Base-by-base conservation (phyloP, 257 asterid genomes). In the Fraxinus quadrangulata region DNA sequence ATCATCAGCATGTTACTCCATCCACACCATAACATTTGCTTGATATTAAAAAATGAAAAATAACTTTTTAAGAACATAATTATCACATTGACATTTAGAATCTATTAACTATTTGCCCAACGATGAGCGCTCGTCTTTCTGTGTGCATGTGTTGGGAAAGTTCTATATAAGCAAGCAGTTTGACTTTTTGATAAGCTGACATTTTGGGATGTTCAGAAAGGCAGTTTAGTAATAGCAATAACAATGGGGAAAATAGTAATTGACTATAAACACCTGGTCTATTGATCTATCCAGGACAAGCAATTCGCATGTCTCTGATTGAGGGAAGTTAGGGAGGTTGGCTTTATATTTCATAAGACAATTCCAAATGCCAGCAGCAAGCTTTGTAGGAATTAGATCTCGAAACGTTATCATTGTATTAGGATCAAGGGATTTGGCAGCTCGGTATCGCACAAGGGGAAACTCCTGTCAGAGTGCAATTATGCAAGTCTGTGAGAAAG, bases 311-410 rank as follows among this genome's bases (percentile, higher is more conserved):
- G 99, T 96, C 88, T 96, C 99, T 79, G 91, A 85, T 79, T 90
- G 96, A 61, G 99, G 99, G 75, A 83, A 96, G 85, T 89, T 89
- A 30, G 95, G 90, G 45, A 93, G 88, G 79, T 76, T 88, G 72
- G 97, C 69, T 86, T 96, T 96, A 84, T 96, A 92, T 84, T 93
- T 96, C 91, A 86, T 86, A 68, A 96, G 93, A 86, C 88, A 82
- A 80, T 96, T 96, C 99, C 99, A 96, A 80, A 96, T 89, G 74
- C 71, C 92, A 83, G 99, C 98, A 81, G 99, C 99, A 82, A 96
- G 97, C 84, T 96, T 96, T 61, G 98, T 96, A 42, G 98, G 97
- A 83, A 96, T 90, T 83, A 96, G 86, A 89, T 96, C 99, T 63
- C 97, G 91, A 77, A 90, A 91, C 26, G 99, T 96, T 68, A 96